These are phyloP conservation scores for Neofusicoccum sp. DNA, from an alignment of 2,329 filamentous ascomycete species.

Conservation along the genomic window DNA sequence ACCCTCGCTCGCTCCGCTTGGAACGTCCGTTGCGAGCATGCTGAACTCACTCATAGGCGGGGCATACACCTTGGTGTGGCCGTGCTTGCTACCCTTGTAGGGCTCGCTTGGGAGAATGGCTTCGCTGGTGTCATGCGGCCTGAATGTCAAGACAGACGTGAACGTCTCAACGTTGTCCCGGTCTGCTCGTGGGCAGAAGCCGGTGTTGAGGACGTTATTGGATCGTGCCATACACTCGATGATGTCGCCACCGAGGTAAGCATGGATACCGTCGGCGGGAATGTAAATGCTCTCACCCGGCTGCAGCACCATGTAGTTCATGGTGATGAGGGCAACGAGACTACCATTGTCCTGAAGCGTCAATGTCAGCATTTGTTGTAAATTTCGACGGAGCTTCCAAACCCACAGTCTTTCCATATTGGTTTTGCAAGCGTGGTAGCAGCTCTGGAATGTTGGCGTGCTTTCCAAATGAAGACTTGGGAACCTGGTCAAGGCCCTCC, in stretches of 20 bases:
- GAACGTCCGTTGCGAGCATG: slow-evolving; percentile 61
- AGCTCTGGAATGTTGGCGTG: slow-evolving; percentile 67
- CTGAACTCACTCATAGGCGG: slow-evolving; percentile 72
- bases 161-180: slow-evolving; percentile 66
- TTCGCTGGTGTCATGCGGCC: slow-evolving; percentile 62
- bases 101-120: slow-evolving; percentile 75
- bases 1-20: slow-evolving; percentile 57
- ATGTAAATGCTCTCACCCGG: slow-evolving; percentile 69
- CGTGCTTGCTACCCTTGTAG: slow-evolving; percentile 71
- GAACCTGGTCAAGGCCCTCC: slow-evolving; percentile 65
- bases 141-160: slow-evolving; percentile 61
- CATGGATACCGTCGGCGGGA: slow-evolving; percentile 71
- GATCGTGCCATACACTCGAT: slow-evolving; percentile 76
- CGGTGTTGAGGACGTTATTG: slow-evolving; percentile 72
- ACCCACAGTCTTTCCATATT: slow-evolving; percentile 54
- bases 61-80: slow-evolving; percentile 62
- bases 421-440: slow-evolving; percentile 61
- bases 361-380: neutral
- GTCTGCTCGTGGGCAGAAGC: slow-evolving; percentile 68
- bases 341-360: slow-evolving; percentile 58
- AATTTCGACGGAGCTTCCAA: too few relatives aligned
- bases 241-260: slow-evolving; percentile 70
- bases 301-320: slow-evolving; percentile 69
- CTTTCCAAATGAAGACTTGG: slow-evolving; percentile 69
- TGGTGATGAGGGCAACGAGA: slow-evolving; percentile 67